A percentile compares a stretch with the other conserved stretches of the same genome.
Evolutionary conservation across 345 rosid species (phyloP).

Genomic region (Salix koriyanagi): DNA sequence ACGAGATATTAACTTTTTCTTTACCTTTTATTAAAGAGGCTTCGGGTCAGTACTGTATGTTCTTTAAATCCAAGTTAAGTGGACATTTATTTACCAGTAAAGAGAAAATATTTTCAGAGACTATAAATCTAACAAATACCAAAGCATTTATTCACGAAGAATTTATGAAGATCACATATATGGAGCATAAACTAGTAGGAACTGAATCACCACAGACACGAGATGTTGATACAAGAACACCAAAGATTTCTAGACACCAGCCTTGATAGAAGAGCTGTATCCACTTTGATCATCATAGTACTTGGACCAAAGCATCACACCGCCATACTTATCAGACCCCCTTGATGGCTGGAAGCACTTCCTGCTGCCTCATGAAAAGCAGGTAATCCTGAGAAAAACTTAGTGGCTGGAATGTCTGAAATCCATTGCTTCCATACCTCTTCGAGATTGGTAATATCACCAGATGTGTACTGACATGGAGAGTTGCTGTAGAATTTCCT

Average conservation of each 20-base stretch:
- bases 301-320: constrained; percentile 20
- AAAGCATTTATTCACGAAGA: too few species aligned
- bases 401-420: background rate
- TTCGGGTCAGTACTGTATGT: too few species aligned
- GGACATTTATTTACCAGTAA: too few species aligned
- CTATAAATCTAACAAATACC: too few species aligned
- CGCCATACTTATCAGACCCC: constrained; percentile 10
- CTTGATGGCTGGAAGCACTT: constrained; percentile 9
- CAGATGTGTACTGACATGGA: constrained; percentile 3
- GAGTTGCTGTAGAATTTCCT: constrained; percentile 7
- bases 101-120: too few species aligned
- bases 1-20: too few species aligned
- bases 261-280: constrained; percentile 9
- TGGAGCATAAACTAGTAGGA: too few species aligned
- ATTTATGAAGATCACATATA: too few species aligned
- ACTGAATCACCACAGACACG: too few species aligned
- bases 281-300: constrained; percentile 18
- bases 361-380: constrained; percentile 14
- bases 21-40: too few species aligned
- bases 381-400: constrained; percentile 7
- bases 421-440: constrained; percentile 8
- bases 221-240: too few species aligned
- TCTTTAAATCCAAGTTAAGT: too few species aligned
- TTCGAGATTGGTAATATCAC: background rate
- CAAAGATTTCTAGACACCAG: background rate